Conservation (phyloP, 225 moss, liverwort and hornwort species). For the Polytrichum commune region DNA sequence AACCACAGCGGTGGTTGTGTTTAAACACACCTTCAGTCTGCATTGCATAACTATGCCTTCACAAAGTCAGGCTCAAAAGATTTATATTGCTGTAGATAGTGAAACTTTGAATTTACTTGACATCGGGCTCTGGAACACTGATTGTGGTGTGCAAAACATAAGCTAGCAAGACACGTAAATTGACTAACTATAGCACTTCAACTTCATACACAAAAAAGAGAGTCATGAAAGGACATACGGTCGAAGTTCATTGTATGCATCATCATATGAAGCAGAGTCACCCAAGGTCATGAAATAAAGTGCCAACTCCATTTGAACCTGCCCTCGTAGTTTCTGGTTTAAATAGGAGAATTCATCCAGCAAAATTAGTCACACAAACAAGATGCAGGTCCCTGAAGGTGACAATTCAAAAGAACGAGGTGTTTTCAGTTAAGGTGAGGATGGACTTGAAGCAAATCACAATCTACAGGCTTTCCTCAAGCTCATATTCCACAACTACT, state of each 20-base stretch:
- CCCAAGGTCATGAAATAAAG: constrained; percentile 77
- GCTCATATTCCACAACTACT: too few relatives aligned
- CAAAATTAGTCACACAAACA: not conserved
- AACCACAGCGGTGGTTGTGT: too few relatives aligned
- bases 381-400: not conserved
- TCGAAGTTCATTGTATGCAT: constrained; percentile 90
- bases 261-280: constrained; percentile 69
- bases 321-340: constrained; percentile 55
- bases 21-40: too few relatives aligned
- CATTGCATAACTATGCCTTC: too few relatives aligned
- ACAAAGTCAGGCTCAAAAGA: too few relatives aligned
- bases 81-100: not conserved
- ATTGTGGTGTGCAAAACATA: too few relatives aligned
- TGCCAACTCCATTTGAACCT: constrained; percentile 81
- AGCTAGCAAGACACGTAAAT: too few relatives aligned
- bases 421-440: not conserved
- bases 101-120: not conserved
- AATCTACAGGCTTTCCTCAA: too few relatives aligned
- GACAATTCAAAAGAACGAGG: not conserved
- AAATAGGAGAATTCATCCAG: not conserved
- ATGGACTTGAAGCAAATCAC: too few relatives aligned
- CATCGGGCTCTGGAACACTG: too few relatives aligned
- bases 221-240: constrained; percentile 51
- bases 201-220: not conserved
- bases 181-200: not conserved